Base-by-base conservation (phyloP, 805 yeast species). In the Lipomyces japonicus region DNA sequence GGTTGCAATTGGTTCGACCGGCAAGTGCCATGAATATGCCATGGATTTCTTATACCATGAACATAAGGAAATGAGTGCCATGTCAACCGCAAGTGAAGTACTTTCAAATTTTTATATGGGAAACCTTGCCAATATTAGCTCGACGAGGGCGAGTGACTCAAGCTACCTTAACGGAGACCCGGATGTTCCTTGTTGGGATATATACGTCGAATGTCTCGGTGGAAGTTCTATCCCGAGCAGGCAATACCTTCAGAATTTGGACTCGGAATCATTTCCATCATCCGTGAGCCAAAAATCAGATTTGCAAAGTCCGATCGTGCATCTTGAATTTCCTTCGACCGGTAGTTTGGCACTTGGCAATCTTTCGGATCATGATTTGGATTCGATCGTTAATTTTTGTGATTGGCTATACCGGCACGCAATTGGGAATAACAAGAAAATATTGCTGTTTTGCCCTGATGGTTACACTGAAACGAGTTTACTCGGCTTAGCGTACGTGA, bases 381-480 rank as follows among this genome's bases (percentile, higher is more conserved):
- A 77, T 22, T 74, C 85, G 5, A 75, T 89, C 30, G 72, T 86
- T 45, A 82, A 82, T 56, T 70, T 84, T 18, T 81, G 93, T 66
- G 86, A 84, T 64, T 68, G 84, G 35, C 68, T 89, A 16, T 81
- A 80, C 40, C 50, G 39, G 55, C 63, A 18, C 54, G 56, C 2
- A 66, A 50, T 39, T 32, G 46, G 12, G 59, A 60, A 37, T 28
- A 42, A 41, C 52, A 53, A 12, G 1, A 62, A 65, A 2, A 70
- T 80, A 0, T 72, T 90, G 52, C 70, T 90, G 7, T 83, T 80
- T 63, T 88, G 96, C 62, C 78, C 86, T 1, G 96, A 91, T 68
- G 97, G 97, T 0, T 91, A 90, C 66, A 87, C 96, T 0, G 96
- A 89, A 63, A 84, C 90, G 44, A 80, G 95, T 3, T 73, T 91